A percentile compares a stretch with the other conserved stretches of the same genome.
These are phyloP conservation scores for Trichoderma simmonsii DNA, from an alignment of 2,329 filamentous ascomycete species.

Conservation along the genomic window DNA sequence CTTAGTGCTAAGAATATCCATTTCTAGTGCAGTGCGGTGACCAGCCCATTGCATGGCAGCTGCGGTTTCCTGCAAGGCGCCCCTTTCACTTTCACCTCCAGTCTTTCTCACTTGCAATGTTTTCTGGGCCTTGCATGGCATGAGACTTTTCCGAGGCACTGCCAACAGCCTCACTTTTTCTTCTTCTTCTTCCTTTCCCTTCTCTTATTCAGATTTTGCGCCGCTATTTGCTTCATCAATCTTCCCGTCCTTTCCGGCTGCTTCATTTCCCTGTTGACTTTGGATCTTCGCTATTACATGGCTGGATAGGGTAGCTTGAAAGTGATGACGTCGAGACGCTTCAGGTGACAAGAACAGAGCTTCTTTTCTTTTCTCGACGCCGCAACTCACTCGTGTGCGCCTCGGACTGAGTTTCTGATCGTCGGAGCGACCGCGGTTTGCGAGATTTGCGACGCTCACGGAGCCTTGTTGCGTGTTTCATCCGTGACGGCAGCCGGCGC, in stretches of 20 bases:
- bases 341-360: conserved; percentile 1
- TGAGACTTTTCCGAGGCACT: background rate
- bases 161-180: conserved; percentile 2
- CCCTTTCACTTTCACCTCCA: conserved; percentile 1
- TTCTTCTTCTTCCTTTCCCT: background rate
- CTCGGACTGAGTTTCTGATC: background rate
- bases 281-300: background rate
- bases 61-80: conserved; percentile 6
- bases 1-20: background rate
- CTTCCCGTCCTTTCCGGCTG: background rate
- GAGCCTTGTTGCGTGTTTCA: background rate
- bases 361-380: background rate
- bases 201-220: background rate
- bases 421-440: background rate
- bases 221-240: background rate
- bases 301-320: background rate
- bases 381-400: background rate
- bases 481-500: background rate
- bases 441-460: background rate
- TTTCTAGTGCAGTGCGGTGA: background rate
- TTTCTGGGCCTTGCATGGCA: background rate
- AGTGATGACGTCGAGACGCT: conserved; percentile 11
- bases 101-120: background rate
- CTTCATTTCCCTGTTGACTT: background rate
- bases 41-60: background rate